phyloP scores from a whole-genome alignment of 2,329 filamentous ascomycete species.

The Scorias spongiosa region DNA sequence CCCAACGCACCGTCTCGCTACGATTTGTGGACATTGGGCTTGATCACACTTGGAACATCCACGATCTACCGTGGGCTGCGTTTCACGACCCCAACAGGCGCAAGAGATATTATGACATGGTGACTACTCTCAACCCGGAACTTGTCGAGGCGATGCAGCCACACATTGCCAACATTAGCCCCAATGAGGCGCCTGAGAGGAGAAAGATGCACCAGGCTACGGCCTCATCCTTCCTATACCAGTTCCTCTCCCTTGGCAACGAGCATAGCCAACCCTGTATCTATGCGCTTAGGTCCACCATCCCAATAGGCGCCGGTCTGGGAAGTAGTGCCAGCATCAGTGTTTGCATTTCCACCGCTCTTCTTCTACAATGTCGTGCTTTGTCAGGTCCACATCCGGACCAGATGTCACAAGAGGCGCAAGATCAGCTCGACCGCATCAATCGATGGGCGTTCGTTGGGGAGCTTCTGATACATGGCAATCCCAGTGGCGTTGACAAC shows the following conservation, averaged over 20 bases:
- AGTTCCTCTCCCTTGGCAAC: conserved; percentile 76
- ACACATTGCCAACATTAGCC: conserved; percentile 57
- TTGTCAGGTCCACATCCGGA: conserved; percentile 84
- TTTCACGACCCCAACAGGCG: conserved; percentile 76
- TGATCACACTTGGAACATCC: conserved; percentile 85
- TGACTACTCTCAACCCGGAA: conserved; percentile 66
- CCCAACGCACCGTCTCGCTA: conserved; percentile 70
- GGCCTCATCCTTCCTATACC: conserved; percentile 76
- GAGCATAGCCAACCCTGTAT: conserved; percentile 65
- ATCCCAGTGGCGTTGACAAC: conserved; percentile 92
- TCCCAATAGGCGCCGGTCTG: conserved; percentile 80
- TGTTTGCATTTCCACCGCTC: conserved; percentile 71
- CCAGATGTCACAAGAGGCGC: conserved; percentile 75
- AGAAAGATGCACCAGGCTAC: conserved; percentile 76
- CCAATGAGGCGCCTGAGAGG: conserved; percentile 47
- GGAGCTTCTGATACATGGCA: conserved; percentile 95
- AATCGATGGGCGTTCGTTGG: conserved; percentile 96
- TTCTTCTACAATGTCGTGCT: conserved; percentile 69
- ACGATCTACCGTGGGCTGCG: conserved; percentile 69
- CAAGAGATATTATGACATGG: conserved; percentile 81
- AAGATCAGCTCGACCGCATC: conserved; percentile 81
- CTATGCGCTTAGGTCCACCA: conserved; percentile 84
- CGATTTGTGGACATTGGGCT: conserved; percentile 85
- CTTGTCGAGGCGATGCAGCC: conserved; percentile 69
- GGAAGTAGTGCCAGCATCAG: conserved; percentile 90